These are phyloP conservation scores for Eragrostis nindensis DNA, from an alignment of 176 grass and related monocot species.

Conservation along the genomic window DNA sequence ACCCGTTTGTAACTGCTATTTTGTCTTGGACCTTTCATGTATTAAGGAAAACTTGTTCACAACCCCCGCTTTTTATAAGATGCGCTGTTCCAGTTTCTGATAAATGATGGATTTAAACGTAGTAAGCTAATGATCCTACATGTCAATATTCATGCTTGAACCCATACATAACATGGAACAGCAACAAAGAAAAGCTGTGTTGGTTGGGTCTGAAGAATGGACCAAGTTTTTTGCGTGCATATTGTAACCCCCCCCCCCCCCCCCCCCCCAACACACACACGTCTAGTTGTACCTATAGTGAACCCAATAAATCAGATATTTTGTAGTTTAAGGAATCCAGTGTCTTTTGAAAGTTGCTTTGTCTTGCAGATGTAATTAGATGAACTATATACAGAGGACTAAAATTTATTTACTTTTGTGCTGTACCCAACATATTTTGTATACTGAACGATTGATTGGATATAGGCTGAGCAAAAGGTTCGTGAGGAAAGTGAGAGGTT, in stretches of 20 bases:
- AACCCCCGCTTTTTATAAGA: not conserved
- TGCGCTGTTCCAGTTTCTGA: not conserved
- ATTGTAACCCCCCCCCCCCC: not conserved
- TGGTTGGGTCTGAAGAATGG: too few species aligned
- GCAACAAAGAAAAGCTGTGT: not conserved
- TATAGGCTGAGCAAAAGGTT: constrained; percentile 93
- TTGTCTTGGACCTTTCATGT: not conserved
- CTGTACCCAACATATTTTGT: not conserved
- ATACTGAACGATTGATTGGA: constrained; percentile 43
- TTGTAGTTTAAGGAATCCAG: not conserved
- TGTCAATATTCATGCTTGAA: constrained; percentile 6
- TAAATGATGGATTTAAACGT: not conserved
- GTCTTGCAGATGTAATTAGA: not conserved
- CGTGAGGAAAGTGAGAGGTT: constrained; percentile 93
- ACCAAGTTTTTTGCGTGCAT: too few species aligned
- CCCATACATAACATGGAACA: not conserved
- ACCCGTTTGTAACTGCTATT: not conserved
- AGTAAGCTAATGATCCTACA: not conserved
- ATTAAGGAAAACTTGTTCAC: not conserved
- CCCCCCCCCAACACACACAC: too few species aligned
- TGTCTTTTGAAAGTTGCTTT: not conserved
- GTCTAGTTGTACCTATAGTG: not conserved
- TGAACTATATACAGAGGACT: not conserved
- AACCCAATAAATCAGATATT: not conserved
- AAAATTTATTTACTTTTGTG: not conserved